A percentile compares a stretch with the other conserved stretches of the same genome.
Evolutionary conservation across 78 protist genomes (phyloP).

Genomic region (Chrysochromulina tobinii): DNA sequence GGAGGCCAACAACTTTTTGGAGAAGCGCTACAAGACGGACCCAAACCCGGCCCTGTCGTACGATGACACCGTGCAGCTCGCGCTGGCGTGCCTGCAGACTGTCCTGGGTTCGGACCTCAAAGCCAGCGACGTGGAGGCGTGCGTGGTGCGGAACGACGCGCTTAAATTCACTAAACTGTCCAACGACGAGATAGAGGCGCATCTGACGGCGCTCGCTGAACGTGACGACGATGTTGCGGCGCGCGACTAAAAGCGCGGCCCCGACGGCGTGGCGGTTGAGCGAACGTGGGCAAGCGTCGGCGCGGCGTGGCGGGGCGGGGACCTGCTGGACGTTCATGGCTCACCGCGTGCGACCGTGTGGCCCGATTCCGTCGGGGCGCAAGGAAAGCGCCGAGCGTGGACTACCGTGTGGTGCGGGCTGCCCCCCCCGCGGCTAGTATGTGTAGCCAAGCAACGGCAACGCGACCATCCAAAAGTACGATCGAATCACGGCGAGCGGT

Average conservation of each 20-base stretch:
- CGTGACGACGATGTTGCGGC: background rate
- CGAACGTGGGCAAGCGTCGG: too few species aligned
- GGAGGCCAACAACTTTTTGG: slow-evolving; percentile 92
- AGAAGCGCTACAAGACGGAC: slow-evolving; percentile 89
- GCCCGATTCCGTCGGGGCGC: too few species aligned
- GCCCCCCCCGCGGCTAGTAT: too few species aligned
- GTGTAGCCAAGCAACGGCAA: too few species aligned
- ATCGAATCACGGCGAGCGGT: too few species aligned
- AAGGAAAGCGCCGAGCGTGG: too few species aligned
- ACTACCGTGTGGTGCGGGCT: too few species aligned
- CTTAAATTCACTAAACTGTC: slow-evolving; percentile 64
- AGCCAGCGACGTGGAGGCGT: slow-evolving; percentile 75
- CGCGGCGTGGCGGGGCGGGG: too few species aligned
- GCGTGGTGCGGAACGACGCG: slow-evolving; percentile 17
- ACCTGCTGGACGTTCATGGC: too few species aligned
- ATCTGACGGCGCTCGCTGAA: slow-evolving; percentile 86
- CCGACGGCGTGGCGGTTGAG: too few species aligned
- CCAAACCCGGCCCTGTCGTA: slow-evolving; percentile 49
- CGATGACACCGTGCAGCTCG: slow-evolving; percentile 84
- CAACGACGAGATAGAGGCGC: slow-evolving; percentile 76
- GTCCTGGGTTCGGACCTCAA: slow-evolving; percentile 88
- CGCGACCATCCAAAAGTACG: too few species aligned
- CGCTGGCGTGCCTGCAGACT: slow-evolving; percentile 82
- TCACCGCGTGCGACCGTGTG: too few species aligned
- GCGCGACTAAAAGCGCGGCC: background rate